Evolutionary conservation across 75 land plant species (phyloP).

Genomic region (Cryptomeria japonica): DNA sequence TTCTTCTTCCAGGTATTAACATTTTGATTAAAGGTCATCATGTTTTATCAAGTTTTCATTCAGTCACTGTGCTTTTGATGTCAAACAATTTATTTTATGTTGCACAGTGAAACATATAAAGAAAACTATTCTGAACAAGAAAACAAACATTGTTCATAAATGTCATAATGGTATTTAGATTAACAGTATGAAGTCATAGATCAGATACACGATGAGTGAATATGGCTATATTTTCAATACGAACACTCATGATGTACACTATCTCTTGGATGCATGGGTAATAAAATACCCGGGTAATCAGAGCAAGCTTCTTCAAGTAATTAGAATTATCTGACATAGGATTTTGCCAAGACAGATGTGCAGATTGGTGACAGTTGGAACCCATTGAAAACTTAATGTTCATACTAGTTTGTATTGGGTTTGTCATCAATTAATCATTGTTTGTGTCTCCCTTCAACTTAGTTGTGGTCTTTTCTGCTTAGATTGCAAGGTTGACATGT

Average conservation of each 20-base stretch:
- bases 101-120: neutral
- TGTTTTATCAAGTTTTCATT: neutral
- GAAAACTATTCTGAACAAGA: neutral
- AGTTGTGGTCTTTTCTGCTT: too few relatives aligned
- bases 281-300: neutral
- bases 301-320: neutral
- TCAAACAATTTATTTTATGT: constrained; percentile 3
- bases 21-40: neutral
- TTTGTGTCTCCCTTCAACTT: too few relatives aligned
- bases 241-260: neutral
- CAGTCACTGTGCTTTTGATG: neutral
- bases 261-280: neutral
- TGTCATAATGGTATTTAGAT: neutral
- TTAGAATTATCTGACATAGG: neutral
- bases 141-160: neutral
- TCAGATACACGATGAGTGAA: neutral
- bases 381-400: too few relatives aligned
- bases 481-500: too few relatives aligned
- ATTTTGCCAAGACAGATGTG: neutral
- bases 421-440: too few relatives aligned
- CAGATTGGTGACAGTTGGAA: neutral
- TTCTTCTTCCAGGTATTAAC: constrained; percentile 68
- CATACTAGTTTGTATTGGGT: too few relatives aligned
- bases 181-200: neutral
- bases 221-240: neutral